Evolutionary conservation across 768 basidiomycete genomes (phyloP).

Genomic region (Phanerochaete carnosa): DNA sequence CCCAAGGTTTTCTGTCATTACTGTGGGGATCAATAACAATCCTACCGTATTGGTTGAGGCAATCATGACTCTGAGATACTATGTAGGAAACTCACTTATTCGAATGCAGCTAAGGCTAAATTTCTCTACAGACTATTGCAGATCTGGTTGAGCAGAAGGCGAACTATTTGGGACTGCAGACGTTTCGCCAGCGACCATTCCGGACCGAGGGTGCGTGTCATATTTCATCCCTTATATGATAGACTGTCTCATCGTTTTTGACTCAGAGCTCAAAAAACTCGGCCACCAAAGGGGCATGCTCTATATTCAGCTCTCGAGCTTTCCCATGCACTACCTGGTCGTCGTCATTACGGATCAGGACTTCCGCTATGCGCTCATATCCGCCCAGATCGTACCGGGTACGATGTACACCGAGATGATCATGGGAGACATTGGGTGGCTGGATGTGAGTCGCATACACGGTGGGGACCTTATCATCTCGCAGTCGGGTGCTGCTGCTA

Average conservation of each 20-base stretch:
- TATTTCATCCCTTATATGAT: background rate
- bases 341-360: slow-evolving; percentile 76
- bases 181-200: slow-evolving; percentile 68
- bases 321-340: slow-evolving; percentile 80
- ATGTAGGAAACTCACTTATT: slow-evolving; percentile 41
- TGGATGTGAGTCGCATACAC: slow-evolving; percentile 67
- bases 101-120: background rate
- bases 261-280: slow-evolving; percentile 64
- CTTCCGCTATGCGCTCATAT: slow-evolving; percentile 81
- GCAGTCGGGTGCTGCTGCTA: slow-evolving; percentile 1
- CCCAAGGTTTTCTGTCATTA: slow-evolving; percentile 55
- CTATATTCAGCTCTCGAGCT: slow-evolving; percentile 75
- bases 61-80: slow-evolving; percentile 56
- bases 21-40: slow-evolving; percentile 66
- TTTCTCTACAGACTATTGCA: slow-evolving; percentile 70
- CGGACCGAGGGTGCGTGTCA: slow-evolving; percentile 51
- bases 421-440: slow-evolving; percentile 78
- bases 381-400: slow-evolving; percentile 51
- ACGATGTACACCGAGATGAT: slow-evolving; percentile 57
- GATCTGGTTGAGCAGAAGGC: slow-evolving; percentile 84
- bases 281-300: slow-evolving; percentile 60
- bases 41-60: slow-evolving; percentile 57
- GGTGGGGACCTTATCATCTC: slow-evolving; percentile 17
- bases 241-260: background rate
- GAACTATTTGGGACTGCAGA: slow-evolving; percentile 78